phyloP scores from a whole-genome alignment of 2,329 filamentous ascomycete species.

The Tolypocladium inflatum region DNA sequence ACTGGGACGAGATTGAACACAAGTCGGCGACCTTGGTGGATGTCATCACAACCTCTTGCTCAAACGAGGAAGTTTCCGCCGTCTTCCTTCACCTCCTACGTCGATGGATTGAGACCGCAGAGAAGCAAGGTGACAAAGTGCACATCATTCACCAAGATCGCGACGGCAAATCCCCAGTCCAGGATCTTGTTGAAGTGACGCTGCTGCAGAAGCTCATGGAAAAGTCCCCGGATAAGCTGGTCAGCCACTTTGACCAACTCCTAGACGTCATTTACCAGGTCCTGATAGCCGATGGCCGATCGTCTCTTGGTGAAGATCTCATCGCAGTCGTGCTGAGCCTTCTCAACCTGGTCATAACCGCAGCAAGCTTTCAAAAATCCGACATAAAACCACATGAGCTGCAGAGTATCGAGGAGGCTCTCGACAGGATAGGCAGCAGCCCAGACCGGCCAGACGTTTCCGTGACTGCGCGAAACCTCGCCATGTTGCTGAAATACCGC shows the following conservation, averaged over 20 bases:
- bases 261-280: conserved; percentile 55
- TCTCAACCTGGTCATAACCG: conserved; percentile 49
- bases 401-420: conserved; percentile 35
- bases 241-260: conserved; percentile 54
- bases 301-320: conserved; percentile 35
- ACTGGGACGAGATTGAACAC: conserved; percentile 34
- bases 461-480: conserved; percentile 46
- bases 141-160: conserved; percentile 20
- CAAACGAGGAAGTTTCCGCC: conserved; percentile 46
- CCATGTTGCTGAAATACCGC: conserved; percentile 44
- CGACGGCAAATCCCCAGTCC: conserved; percentile 29
- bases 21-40: conserved; percentile 39
- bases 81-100: conserved; percentile 52
- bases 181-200: conserved; percentile 46
- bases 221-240: conserved; percentile 51
- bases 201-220: conserved; percentile 58
- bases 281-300: conserved; percentile 35
- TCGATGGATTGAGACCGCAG: conserved; percentile 39
- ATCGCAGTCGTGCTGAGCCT: conserved; percentile 48
- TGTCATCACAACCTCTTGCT: conserved; percentile 37
- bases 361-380: conserved; percentile 43
- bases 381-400: conserved; percentile 33
- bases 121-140: conserved; percentile 14
- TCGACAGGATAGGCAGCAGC: conserved; percentile 31
- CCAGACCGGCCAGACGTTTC: conserved; percentile 31